Base-by-base conservation (phyloP, 768 basidiomycete species). In the Hemileccinum impolitum region DNA sequence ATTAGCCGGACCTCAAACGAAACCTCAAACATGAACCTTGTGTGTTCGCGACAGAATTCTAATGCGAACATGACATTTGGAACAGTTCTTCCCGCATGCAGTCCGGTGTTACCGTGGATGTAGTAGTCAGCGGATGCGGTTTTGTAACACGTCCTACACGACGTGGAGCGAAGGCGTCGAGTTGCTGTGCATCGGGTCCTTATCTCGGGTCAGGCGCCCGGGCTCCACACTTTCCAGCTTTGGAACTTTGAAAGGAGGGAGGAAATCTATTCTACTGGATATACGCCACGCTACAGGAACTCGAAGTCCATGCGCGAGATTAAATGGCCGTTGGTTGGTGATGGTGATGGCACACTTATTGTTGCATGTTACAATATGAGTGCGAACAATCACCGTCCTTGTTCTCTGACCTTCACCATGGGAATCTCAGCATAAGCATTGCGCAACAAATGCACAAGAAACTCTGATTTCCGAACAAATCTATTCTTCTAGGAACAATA, bases 401-500 rank as follows among this genome's bases (percentile, higher is more conserved):
- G 23, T 45, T 32, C 8, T 19, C 32, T 37, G 21, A 31, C 31
- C 25, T n/a, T 30, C 19, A 30, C 12, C 38, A 56, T 32, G 30
- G 28, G 34, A 48, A 26, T 56, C 18, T 17, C 14, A 21, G 32
- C 6, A 42, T 8, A 30, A 23, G 23, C 6, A 4, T 47, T 32
- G 15, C 39, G 3, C 42, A 18, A 39, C 30, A 12, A 43, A 30
- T 50, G 51, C 43, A 36, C 45, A 28, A 37, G 25, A 44, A 47
- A 37, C 11, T 13, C 18, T 39, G 36, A 46, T 50, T 49, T 56
- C 42, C 44, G 15, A 48, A 59, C 57, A 63, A 54, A 65, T 54
- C 59, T 41, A 64, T 31, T 12, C 32, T 41, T 48, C 30, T 26
- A 43, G 31, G 42, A 43, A 56, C 28, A 56, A 32, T 40, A 26